Base-by-base conservation (phyloP, 345 rosid species). In the Acer yangbiense region DNA sequence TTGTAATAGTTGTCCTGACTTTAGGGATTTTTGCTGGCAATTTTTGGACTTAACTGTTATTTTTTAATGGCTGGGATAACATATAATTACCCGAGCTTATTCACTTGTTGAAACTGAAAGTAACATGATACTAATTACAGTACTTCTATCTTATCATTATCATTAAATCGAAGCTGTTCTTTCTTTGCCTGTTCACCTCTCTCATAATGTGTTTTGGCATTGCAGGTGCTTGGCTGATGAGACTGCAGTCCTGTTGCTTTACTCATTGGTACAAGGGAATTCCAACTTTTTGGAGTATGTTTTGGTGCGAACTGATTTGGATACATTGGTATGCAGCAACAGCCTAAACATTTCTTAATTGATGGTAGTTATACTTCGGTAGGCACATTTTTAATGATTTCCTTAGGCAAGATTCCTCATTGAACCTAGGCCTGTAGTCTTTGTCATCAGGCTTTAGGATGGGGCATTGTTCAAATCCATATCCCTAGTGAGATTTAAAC, bases 211-310 rank as follows among this genome's bases (percentile, higher is more conserved):
- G 46, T 60, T 76, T 65, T 71, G 81, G 46, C 58, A 76, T 64
- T 83, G 78, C 88, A 96, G 99, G 94, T 89, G 89, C 85, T 89
- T 96, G 92, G 87, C 89, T 85, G 95, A 96, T 78, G 99, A 96
- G 84, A 82, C 94, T 25, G 93, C 99, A 13, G 95, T 87, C 68
- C 86, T 96, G 58, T 87, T 96, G 84, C 98, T 96, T 74, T 96
- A 96, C 83, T 90, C 98, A 44, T 77, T 96, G 89, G 76, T 96
- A 78, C 95, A 91, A 82, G 98, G 98, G 75, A 96, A 96, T 83
- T 89, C 94, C 16, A 89, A 88, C 83, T 96, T 96, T 78, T 88
- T 94, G 89, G 99, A 96, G 87, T 91, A 96, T 82, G 95, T 94
- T 50, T 83, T 96, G 82, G 99, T 94, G 86, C 96, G 98, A 78